phyloP scores from a whole-genome alignment of 1,139 yeast genomes.

The Zygosaccharomyces pseudobailii region DNA sequence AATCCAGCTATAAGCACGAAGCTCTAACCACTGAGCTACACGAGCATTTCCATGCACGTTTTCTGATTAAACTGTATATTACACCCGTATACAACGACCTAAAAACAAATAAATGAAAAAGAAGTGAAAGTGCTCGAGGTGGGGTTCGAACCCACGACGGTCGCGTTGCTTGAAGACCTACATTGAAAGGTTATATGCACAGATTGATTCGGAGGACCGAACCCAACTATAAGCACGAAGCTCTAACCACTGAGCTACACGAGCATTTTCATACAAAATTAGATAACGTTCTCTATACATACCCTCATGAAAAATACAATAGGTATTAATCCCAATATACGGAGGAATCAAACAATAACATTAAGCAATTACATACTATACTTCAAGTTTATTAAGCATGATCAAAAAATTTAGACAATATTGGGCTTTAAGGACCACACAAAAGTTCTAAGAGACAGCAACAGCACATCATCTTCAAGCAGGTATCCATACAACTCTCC shows the following conservation, averaged over 20 bases:
- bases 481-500: slow-evolving; percentile 36
- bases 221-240: slow-evolving; percentile 47
- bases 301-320: neutral
- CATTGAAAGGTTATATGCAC: slow-evolving; percentile 22
- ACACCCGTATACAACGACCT: neutral
- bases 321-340: neutral
- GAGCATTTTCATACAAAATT: slow-evolving; percentile 32
- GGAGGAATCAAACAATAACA: neutral
- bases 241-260: slow-evolving; percentile 51
- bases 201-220: slow-evolving; percentile 25
- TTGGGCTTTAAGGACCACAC: slow-evolving; percentile 24
- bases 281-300: slow-evolving; percentile 1
- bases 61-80: no score
- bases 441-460: slow-evolving; percentile 36
- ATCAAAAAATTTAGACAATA: neutral
- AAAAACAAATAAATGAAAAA: slow-evolving; percentile 11
- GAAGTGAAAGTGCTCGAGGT: slow-evolving; percentile 43
- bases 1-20: slow-evolving; percentile 46
- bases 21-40: slow-evolving; percentile 52
- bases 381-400: neutral
- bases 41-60: slow-evolving; percentile 34
- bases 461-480: slow-evolving; percentile 39
- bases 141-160: slow-evolving; percentile 52
- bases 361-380: neutral
- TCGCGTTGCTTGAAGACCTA: slow-evolving; percentile 41